phyloP scores from a whole-genome alignment of 208 protist genomes.

The Acanthamoeba pearcei region DNA sequence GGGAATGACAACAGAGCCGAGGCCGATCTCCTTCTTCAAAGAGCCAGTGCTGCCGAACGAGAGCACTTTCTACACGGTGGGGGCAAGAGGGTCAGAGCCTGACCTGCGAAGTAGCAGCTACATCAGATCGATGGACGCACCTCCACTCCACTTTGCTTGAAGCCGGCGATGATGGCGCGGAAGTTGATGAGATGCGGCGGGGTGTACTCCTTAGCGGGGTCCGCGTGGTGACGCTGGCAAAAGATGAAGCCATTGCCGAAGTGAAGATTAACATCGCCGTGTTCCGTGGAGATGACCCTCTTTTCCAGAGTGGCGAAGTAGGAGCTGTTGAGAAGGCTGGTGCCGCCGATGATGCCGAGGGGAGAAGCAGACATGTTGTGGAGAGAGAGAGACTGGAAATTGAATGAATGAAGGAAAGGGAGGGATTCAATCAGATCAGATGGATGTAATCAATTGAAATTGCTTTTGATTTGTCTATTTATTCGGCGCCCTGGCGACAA shows the following conservation, averaged over 20 bases:
- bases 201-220: slow-evolving; percentile 71
- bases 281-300: slow-evolving; percentile 27
- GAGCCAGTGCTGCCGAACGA: slow-evolving; percentile 73
- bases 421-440: too few relatives aligned
- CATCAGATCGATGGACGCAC: background rate
- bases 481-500: too few relatives aligned
- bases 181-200: slow-evolving; percentile 79
- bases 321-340: slow-evolving; percentile 77
- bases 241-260: slow-evolving; percentile 77
- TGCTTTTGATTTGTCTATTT: too few relatives aligned
- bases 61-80: background rate
- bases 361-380: slow-evolving; percentile 3
- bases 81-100: background rate
- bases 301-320: slow-evolving; percentile 71
- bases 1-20: slow-evolving; percentile 74
- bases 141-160: slow-evolving; percentile 64
- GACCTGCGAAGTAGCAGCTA: background rate
- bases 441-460: too few relatives aligned
- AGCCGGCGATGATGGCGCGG: slow-evolving; percentile 69
- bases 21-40: slow-evolving; percentile 60
- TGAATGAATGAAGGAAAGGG: background rate
- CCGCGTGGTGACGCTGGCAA: slow-evolving; percentile 76
- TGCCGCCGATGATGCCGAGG: slow-evolving; percentile 76
- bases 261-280: slow-evolving; percentile 57
- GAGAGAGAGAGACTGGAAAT: background rate